Base-by-base conservation (phyloP, 2,329 filamentous ascomycete genomes). In the Aspergillus flavus region DNA sequence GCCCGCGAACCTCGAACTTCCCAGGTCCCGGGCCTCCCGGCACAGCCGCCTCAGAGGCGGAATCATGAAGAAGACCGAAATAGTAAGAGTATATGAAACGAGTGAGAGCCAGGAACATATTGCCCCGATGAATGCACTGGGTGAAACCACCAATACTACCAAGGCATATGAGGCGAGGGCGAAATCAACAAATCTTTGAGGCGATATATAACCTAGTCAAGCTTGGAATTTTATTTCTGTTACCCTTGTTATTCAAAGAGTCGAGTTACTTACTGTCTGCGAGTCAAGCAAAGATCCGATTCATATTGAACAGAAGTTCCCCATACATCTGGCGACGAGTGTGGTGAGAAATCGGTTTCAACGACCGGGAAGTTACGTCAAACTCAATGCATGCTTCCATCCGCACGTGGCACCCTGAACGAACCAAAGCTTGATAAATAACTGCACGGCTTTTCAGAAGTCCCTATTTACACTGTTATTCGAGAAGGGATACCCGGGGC, bases 31-130 rank as follows among this genome's bases (percentile, higher is more conserved):
- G 12, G 12, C 23, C n/a, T 41, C 39, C n/a, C n/a, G n/a, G 12
- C 21, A 46, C n/a, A 23, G 43, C 43, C 43, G n/a, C 10, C 21
- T 46, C 10, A 23, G 14, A 12, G 43, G n/a, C 6, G 43, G 43
- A 6, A 46, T 46, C 21, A 21, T 45, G 7, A 64, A 64, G 59
- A 59, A 43, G 32, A 61, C 62, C 0, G 59, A 64, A 56, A 61
- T 64, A 3, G 19, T 39, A 36, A 57, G 59, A 19, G 59, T 52
- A 19, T 45, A 30, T 11, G 59, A 61, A 21, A 16, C 21, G 19
- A 57, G 54, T 30, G 59, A 55, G 21, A 57, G 53, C 28, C 59
- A 57, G 53, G 59, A 57, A 14, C 43, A 23, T n/a, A 61, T 61
- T 34, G 45, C 59, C 23, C 43, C 59, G 39, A 41, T 41, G 39